Conservation (phyloP, 768 basidiomycete species). For the Asterophora parasitica region DNA sequence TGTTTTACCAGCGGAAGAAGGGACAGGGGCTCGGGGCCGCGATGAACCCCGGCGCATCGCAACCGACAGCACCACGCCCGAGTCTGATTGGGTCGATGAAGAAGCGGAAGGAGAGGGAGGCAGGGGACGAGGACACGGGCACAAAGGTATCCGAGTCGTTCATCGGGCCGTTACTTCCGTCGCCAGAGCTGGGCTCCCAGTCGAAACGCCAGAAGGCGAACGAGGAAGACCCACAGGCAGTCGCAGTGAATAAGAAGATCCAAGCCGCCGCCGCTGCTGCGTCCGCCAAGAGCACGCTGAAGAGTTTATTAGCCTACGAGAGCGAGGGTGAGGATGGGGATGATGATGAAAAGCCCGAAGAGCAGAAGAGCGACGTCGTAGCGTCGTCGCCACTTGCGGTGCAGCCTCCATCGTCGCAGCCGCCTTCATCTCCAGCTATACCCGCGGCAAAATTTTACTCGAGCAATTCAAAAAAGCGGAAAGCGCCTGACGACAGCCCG, state of each 20-base stretch:
- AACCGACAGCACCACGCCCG: slow-evolving; percentile 20
- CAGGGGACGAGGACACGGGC: slow-evolving; percentile 44
- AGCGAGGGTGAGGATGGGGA: slow-evolving; percentile 22
- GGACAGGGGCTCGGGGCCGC: slow-evolving; percentile 71
- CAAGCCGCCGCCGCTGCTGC: slow-evolving; percentile 29
- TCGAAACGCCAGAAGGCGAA: slow-evolving; percentile 23
- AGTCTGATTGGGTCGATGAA: slow-evolving; percentile 47
- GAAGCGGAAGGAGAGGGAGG: slow-evolving; percentile 38
- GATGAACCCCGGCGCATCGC: slow-evolving; percentile 31
- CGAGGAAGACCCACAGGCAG: slow-evolving; percentile 47
- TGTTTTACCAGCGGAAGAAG: slow-evolving; percentile 85
- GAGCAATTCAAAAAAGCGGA: slow-evolving; percentile 26
- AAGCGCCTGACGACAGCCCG: slow-evolving; percentile 13
- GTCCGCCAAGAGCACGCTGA: slow-evolving; percentile 24
- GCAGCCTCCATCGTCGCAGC: slow-evolving; percentile 24
- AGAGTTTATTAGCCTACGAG: slow-evolving; percentile 21
- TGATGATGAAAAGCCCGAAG: slow-evolving; percentile 14
- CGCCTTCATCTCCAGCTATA: slow-evolving; percentile 27
- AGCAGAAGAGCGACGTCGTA: slow-evolving; percentile 14
- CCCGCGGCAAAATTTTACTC: slow-evolving; percentile 36
- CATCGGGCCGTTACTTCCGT: slow-evolving; percentile 65
- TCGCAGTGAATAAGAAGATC: slow-evolving; percentile 49
- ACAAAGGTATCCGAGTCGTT: slow-evolving; percentile 47
- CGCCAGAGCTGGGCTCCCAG: slow-evolving; percentile 26
- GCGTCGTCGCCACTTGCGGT: slow-evolving; percentile 6